Evolutionary conservation across 371 early-diverging fungal species (phyloP).

Genomic region (Apophysomyces elegans): DNA sequence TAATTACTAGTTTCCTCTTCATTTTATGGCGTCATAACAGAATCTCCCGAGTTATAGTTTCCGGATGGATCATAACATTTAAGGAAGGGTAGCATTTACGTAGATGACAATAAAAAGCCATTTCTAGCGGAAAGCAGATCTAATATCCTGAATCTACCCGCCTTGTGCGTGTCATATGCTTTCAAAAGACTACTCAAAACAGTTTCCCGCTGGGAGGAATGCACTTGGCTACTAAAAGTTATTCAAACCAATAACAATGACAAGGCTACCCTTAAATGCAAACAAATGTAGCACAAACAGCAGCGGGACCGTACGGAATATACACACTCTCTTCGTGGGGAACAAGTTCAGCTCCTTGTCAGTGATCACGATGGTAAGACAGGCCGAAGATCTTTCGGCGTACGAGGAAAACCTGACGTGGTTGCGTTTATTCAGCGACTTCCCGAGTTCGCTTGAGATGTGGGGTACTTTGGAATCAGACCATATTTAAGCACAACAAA

Average conservation of each 20-base stretch:
- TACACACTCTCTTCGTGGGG: neutral
- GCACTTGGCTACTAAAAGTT: slow-evolving; percentile 1
- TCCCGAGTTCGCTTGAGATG: neutral
- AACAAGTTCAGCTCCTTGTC: neutral
- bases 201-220: neutral
- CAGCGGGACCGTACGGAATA: neutral
- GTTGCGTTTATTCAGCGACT: neutral
- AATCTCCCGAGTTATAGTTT: too few species aligned
- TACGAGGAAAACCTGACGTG: neutral
- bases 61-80: too few species aligned
- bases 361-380: slow-evolving; percentile 2
- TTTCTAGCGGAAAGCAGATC: too few species aligned
- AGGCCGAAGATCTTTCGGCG: neutral
- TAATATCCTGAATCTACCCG: too few species aligned
- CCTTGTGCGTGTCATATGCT: neutral
- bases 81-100: too few species aligned
- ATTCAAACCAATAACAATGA: slow-evolving; percentile 13
- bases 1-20: too few species aligned
- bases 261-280: neutral
- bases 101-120: too few species aligned
- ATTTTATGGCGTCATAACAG: too few species aligned
- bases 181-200: neutral
- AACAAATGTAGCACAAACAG: neutral
- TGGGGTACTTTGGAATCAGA: neutral
- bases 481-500: neutral